Percentiles rank a stretch among this genome's conserved stretches.
phyloP scores from a whole-genome alignment of 495 filamentous ascomycete species.

The Aspergillus affinis region DNA sequence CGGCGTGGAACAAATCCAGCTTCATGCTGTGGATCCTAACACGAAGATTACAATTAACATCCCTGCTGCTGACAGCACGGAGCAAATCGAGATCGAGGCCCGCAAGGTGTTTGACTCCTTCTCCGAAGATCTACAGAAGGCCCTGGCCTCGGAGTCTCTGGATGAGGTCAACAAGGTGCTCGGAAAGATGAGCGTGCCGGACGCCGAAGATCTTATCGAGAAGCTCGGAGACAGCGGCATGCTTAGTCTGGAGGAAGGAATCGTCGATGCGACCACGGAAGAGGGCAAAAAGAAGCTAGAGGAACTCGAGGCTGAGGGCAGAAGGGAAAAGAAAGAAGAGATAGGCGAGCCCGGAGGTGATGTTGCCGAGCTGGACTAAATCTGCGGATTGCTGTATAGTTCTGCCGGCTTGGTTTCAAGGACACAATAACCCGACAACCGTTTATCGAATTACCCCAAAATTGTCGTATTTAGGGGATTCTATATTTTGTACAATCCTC shows the following conservation, averaged over 20 bases:
- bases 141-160: slow-evolving; percentile 78
- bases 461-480: slow-evolving; percentile 1
- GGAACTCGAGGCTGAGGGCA: slow-evolving; percentile 68
- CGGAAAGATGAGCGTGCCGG: slow-evolving; percentile 87
- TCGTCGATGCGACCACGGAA: slow-evolving; percentile 94
- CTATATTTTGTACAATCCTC: background rate
- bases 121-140: slow-evolving; percentile 73
- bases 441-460: slow-evolving; percentile 1
- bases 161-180: slow-evolving; percentile 96
- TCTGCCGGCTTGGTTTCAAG: background rate
- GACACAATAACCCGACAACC: background rate
- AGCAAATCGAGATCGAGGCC: slow-evolving; percentile 62
- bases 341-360: slow-evolving; percentile 43
- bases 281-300: slow-evolving; percentile 78
- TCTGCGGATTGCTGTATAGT: background rate
- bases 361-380: slow-evolving; percentile 44
- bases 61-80: slow-evolving; percentile 58
- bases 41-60: slow-evolving; percentile 90
- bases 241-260: slow-evolving; percentile 85
- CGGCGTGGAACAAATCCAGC: slow-evolving; percentile 94
- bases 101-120: slow-evolving; percentile 83
- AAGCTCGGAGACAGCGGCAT: slow-evolving; percentile 84
- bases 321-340: slow-evolving; percentile 30
- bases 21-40: slow-evolving; percentile 92
- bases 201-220: slow-evolving; percentile 88